phyloP scores from a whole-genome alignment of 805 yeast genomes.

The Yarrowia porcina region DNA sequence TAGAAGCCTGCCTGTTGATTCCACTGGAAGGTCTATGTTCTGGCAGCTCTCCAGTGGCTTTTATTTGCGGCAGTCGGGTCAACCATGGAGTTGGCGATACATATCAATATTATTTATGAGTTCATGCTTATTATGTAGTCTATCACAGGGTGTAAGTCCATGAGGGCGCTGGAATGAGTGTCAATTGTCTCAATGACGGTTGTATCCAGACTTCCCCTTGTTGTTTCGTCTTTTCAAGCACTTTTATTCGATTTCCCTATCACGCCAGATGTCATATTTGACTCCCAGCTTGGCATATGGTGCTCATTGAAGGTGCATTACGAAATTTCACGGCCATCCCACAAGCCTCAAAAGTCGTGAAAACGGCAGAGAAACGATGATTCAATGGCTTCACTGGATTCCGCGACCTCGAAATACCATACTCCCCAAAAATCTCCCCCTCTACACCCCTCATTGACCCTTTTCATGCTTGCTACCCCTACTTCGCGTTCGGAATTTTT shows the following conservation, averaged over 20 bases:
- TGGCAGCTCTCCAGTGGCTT: too few relatives aligned
- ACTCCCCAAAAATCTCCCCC: neutral
- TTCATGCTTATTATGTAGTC: neutral
- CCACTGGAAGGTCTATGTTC: too few relatives aligned
- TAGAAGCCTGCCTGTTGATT: neutral
- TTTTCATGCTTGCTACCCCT: conserved; percentile 11
- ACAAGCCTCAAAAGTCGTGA: neutral
- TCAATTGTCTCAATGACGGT: neutral
- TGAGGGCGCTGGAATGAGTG: neutral
- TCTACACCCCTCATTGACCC: neutral
- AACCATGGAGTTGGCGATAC: neutral
- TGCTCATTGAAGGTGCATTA: conserved; percentile 17
- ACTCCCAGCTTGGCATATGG: neutral
- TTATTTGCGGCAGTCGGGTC: neutral
- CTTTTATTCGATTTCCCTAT: neutral
- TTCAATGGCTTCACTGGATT: too few relatives aligned
- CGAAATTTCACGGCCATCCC: neutral
- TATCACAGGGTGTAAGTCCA: neutral
- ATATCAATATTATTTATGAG: neutral
- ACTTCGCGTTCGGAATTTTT: conserved; percentile 5
- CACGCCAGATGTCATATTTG: neutral
- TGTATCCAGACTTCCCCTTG: neutral
- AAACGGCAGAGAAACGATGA: neutral
- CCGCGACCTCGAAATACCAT: neutral
- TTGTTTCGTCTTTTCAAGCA: neutral